Percentiles rank a stretch among this genome's conserved stretches.
phyloP scores from a whole-genome alignment of 2,329 filamentous ascomycete genomes.

The Alternaria infectoria region DNA sequence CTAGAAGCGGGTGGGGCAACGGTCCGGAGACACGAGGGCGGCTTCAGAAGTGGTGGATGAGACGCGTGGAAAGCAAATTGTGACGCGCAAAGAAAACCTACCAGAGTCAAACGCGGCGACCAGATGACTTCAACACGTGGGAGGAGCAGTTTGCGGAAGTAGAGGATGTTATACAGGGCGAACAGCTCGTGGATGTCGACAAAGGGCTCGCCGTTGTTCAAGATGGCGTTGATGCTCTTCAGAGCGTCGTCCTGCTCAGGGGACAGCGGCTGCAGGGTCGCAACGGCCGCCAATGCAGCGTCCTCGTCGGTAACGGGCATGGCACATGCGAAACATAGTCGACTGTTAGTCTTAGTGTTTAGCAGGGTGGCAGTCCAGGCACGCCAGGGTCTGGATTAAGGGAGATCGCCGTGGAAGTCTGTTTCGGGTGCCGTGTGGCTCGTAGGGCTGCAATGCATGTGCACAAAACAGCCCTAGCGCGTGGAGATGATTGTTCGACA shows the following conservation, averaged over 20 bases:
- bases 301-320: conserved; percentile 53
- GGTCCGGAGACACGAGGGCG: conserved; percentile 5
- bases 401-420: not conserved
- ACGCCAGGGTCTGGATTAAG: conserved; percentile 3
- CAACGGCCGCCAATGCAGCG: conserved; percentile 48
- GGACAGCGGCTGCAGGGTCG: conserved; percentile 42
- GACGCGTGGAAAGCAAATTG: conserved; percentile 15
- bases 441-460: conserved; percentile 8
- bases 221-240: conserved; percentile 44
- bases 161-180: conserved; percentile 49
- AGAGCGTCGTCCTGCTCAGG: conserved; percentile 43
- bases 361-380: conserved; percentile 1
- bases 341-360: conserved; percentile 4
- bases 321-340: conserved; percentile 18
- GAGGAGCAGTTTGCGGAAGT: conserved; percentile 51
- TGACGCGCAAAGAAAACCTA: conserved; percentile 8
- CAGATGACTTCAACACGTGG: conserved; percentile 52
- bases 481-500: conserved; percentile 15
- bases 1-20: conserved; percentile 19
- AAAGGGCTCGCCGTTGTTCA: conserved; percentile 48
- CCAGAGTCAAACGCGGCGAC: conserved; percentile 53
- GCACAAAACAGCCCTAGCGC: conserved; percentile 4
- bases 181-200: conserved; percentile 52
- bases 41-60: conserved; percentile 8
- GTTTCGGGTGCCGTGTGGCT: conserved; percentile 1